Base-by-base conservation (phyloP, 2,329 filamentous ascomycete genomes). In the Westerdykella sp. region DNA sequence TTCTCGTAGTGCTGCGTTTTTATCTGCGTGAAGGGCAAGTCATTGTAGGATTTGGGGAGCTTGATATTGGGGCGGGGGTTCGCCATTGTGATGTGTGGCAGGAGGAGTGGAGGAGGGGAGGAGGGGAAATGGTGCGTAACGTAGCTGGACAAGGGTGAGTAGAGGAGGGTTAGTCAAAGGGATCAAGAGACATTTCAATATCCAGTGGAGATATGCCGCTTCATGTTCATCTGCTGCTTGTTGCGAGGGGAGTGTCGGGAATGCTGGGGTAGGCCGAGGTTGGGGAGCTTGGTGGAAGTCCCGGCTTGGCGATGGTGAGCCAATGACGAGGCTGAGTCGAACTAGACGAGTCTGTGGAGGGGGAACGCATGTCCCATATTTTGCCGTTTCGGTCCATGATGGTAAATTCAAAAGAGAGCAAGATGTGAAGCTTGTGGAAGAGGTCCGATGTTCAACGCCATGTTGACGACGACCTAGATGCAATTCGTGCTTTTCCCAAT, bases 1-100 rank as follows among this genome's bases (percentile, higher is more conserved):
- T 56, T 47, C 4, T 62, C 63, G 41, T 72, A 63, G 49, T 73
- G 69, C 21, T 59, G 57, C 6, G 71, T 63, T 38, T 55, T 62
- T 49, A 74, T 73, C 32, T 71, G 55, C 15, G 55, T 66, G 48
- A 60, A 71, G 9, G 60, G 62, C 5, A 71, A 57, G 42, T 60
- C 48, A 42, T 64, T 54, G 60, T 75, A 75, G 48, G 61, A 65
- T 14, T 38, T 32, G 1, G 70, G 70, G 6, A 70, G 56, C 3
- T 40, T 16, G 44, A 59, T 47, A 12, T 44, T 35, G 25, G 43
- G 15, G 36, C 41, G 48, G 16, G 52, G 48, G 51, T 47, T 50
- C 28, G 34, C 51, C 57, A 45, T 53, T 50, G 46, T 59, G 53
- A 39, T 35, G 9, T 12, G 7, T 15, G n/a, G 32, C 5, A 23